Evolutionary conservation across 768 basidiomycete genomes (phyloP), one percentile per base, ranked within the genome.

Genomic region (Favolaschia claudopus): DNA sequence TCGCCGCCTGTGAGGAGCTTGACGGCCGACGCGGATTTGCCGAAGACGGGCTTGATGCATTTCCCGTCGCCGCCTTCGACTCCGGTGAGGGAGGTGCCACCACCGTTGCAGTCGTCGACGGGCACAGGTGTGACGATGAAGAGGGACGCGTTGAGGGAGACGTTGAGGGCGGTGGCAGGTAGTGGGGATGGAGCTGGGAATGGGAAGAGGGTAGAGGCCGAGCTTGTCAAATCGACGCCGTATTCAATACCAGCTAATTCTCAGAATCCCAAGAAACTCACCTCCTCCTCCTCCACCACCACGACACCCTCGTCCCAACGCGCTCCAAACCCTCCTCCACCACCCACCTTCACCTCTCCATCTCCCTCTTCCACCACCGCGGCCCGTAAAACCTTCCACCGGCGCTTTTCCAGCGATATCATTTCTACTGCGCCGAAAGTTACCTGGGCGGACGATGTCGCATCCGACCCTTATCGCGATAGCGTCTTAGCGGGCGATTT

Each of bases 401-500:
- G 66, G 12, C 53, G 66, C 19, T 58, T 64, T 46, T 67, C 66
- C 32, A 67, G 66, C 58, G 66, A 67, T 44, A 63, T 65, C 20
- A 22, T 64, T 10, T 40, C 60, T n/a, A n/a, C n/a, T 2, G 42
- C 48, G 27, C 44, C 14, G 7, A 15, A 37, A 46, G 25, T 24
- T 32, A 44, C 33, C 34, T 58, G 51, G 53, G 61, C n/a, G 24
- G 34, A 39, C 38, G 13, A 39, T n/a, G n/a, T n/a, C n/a, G n/a
- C n/a, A n/a, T n/a, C n/a, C n/a, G n/a, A n/a, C n/a, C n/a, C 46
- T n/a, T n/a, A n/a, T n/a, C n/a, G n/a, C n/a, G n/a, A n/a, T n/a
- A n/a, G n/a, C n/a, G n/a, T 76, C 6, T 73, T 76, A 14, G 80
- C 80, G 42, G 73, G 76, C 19, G 81, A 79, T 59, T 69, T 84